Evolutionary conservation across 1,284 basidiomycete genomes (phyloP).

Genomic region (Irpex sp.): DNA sequence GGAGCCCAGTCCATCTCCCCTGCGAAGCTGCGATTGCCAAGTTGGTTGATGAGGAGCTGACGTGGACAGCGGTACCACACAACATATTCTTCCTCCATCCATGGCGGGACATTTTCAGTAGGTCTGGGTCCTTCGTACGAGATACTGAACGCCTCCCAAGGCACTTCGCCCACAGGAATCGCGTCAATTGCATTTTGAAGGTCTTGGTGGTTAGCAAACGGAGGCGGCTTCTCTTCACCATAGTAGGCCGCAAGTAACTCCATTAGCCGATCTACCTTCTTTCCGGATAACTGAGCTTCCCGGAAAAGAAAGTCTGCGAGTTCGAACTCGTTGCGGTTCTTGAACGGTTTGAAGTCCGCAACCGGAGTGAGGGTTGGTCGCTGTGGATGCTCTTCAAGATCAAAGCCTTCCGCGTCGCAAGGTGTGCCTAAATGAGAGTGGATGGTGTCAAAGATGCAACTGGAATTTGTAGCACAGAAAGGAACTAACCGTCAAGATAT

Average conservation of each 20-base stretch:
- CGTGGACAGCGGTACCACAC: not conserved
- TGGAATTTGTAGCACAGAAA: no score
- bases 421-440: not conserved
- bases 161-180: not conserved
- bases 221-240: not conserved
- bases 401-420: not conserved
- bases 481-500: no score
- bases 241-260: not conserved
- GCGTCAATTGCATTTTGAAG: not conserved
- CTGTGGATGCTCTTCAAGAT: not conserved
- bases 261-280: not conserved
- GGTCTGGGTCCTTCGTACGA: not conserved
- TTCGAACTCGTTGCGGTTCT: not conserved
- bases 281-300: not conserved
- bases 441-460: no score
- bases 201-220: not conserved
- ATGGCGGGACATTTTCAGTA: not conserved
- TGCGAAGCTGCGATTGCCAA: not conserved
- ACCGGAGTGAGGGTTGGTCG: no score
- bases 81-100: not conserved
- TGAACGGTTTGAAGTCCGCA: not conserved
- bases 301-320: not conserved
- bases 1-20: not conserved
- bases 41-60: not conserved
- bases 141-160: not conserved